phyloP scores from a whole-genome alignment of 768 basidiomycete genomes.

The Leucocoprinus birnbaumii region DNA sequence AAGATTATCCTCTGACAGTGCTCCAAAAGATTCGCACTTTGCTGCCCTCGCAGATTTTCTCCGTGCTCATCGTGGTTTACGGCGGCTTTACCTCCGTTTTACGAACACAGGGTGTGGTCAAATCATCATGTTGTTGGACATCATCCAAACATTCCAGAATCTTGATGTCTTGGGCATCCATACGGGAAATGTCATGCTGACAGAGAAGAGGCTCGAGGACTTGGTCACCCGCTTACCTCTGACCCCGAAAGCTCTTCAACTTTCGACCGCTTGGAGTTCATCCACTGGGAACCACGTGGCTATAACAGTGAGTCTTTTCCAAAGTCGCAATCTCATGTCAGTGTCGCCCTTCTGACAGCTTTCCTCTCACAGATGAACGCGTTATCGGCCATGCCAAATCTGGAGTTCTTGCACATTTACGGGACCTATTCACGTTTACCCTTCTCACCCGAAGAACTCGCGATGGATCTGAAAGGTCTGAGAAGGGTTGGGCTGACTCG shows the following conservation, averaged over 20 bases:
- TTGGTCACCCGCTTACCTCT: constrained; percentile 25
- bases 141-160: constrained; percentile 22
- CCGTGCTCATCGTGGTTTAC: constrained; percentile 21
- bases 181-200: constrained; percentile 26
- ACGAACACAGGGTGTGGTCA: constrained; percentile 21
- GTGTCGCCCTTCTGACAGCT: background rate
- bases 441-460: constrained; percentile 31
- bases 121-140: constrained; percentile 19
- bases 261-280: constrained; percentile 31
- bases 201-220: constrained; percentile 19
- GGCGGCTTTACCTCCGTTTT: constrained; percentile 33
- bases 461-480: constrained; percentile 26
- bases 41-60: constrained; percentile 28
- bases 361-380: constrained; percentile 19
- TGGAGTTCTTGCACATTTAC: constrained; percentile 37
- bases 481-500: constrained; percentile 35
- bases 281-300: constrained; percentile 18
- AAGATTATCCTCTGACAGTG: background rate
- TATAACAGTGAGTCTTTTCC: constrained; percentile 22
- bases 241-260: constrained; percentile 31
- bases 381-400: constrained; percentile 23
- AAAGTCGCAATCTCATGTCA: background rate
- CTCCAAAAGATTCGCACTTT: background rate
- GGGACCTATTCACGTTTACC: constrained; percentile 27
- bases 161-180: constrained; percentile 38